Evolutionary conservation across 345 rosid species (phyloP).

Genomic region (Eucalyptus grandis): DNA sequence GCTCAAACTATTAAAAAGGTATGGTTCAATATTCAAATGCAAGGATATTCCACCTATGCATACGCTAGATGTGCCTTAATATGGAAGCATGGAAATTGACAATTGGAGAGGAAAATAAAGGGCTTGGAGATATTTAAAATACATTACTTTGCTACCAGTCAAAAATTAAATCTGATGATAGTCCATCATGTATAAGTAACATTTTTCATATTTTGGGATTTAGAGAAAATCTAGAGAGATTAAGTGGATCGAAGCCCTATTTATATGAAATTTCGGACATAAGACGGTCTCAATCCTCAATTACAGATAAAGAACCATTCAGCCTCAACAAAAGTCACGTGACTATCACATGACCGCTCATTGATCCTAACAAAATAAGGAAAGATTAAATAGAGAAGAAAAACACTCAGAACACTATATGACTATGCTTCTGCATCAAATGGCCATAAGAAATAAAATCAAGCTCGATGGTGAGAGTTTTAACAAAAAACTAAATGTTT

Average conservation of each 20-base stretch:
- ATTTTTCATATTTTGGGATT: background rate
- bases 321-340: background rate
- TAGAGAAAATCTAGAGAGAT: background rate
- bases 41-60: background rate
- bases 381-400: background rate
- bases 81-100: background rate
- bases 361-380: background rate
- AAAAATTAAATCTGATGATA: background rate
- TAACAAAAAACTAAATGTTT: background rate
- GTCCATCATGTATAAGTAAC: background rate
- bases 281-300: background rate
- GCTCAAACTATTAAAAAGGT: background rate
- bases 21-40: background rate
- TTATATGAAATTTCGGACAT: background rate
- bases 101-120: background rate
- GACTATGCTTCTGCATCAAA: background rate
- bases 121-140: background rate
- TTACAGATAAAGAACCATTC: background rate
- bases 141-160: background rate
- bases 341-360: background rate
- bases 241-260: background rate
- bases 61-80: background rate
- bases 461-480: background rate
- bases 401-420: no score
- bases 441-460: background rate